phyloP scores from a whole-genome alignment of 176 grass and related monocot genomes.

The Oryza glumipatula region DNA sequence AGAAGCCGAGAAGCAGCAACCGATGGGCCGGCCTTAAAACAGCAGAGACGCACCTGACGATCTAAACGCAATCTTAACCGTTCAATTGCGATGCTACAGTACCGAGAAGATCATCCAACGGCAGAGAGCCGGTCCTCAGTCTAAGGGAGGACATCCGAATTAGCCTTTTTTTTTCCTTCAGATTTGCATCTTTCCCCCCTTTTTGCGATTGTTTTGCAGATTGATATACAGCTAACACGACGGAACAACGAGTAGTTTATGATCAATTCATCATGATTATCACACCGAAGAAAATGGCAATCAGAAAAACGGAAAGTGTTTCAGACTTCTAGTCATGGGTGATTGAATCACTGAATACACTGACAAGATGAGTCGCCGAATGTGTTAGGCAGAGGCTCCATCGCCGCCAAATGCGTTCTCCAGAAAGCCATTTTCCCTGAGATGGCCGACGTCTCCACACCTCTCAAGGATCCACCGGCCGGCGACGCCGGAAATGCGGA shows the following conservation, averaged over 20 bases:
- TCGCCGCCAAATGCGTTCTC: slow-evolving; percentile 55
- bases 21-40: neutral
- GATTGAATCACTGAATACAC: neutral
- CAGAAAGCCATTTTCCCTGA: slow-evolving; percentile 37
- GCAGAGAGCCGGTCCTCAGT: neutral
- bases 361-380: too few relatives aligned
- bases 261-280: neutral
- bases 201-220: neutral
- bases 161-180: too few relatives aligned
- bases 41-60: neutral
- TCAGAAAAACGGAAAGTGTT: neutral
- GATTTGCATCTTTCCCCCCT: too few relatives aligned
- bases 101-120: too few relatives aligned
- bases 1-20: neutral
- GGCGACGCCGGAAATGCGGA: neutral
- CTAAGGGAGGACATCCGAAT: neutral
- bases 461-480: slow-evolving; percentile 62
- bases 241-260: neutral
- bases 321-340: neutral
- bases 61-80: neutral
- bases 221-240: neutral
- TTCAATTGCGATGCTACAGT: too few relatives aligned
- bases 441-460: slow-evolving; percentile 54
- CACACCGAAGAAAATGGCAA: neutral
- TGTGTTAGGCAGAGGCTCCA: slow-evolving; percentile 42